A percentile compares a stretch with the other conserved stretches of the same genome.
Conservation (phyloP, 495 filamentous ascomycete species). For the Trypethelium eluteriae region DNA sequence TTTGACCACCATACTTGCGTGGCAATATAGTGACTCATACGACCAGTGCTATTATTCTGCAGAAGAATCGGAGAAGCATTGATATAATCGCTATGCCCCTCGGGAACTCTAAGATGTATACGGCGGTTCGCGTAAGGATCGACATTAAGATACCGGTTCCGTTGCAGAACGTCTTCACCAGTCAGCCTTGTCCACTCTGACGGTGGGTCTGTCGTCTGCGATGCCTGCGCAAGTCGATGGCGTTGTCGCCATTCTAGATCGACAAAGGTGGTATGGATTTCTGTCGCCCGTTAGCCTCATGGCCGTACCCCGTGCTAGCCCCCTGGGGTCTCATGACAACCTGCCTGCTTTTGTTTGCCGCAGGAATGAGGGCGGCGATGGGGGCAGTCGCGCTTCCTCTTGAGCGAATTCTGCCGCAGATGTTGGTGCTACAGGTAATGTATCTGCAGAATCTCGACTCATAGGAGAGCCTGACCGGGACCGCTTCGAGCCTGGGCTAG, state of each 20-base stretch:
- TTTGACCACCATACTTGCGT: constrained; percentile 54
- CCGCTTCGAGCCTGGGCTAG: constrained; percentile 25
- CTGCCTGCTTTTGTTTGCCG: constrained; percentile 32
- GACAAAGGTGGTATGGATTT: constrained; percentile 45
- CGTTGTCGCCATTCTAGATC: constrained; percentile 59
- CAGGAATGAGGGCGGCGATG: constrained; percentile 32
- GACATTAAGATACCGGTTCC: constrained; percentile 80
- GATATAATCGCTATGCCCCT: constrained; percentile 81
- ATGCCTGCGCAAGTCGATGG: constrained; percentile 43
- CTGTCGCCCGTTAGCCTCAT: constrained; percentile 24
- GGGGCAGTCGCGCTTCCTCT: constrained; percentile 3
- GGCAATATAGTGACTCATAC: constrained; percentile 55
- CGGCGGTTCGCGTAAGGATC: constrained; percentile 81
- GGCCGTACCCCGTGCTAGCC: neutral
- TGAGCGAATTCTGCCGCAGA: neutral
- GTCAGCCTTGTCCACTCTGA: constrained; percentile 50
- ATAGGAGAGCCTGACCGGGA: constrained; percentile 24
- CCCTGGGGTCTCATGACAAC: constrained; percentile 14
- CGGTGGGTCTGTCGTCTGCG: constrained; percentile 37
- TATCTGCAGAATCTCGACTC: constrained; percentile 19
- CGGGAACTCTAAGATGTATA: constrained; percentile 71
- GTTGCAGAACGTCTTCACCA: constrained; percentile 43
- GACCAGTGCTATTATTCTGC: constrained; percentile 45
- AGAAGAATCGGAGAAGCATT: constrained; percentile 87
- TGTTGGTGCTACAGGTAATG: neutral